Evolutionary conservation across 805 yeast species (phyloP), one percentile per base, ranked within the genome.

Genomic region (Spencermartinsiella europaea): DNA sequence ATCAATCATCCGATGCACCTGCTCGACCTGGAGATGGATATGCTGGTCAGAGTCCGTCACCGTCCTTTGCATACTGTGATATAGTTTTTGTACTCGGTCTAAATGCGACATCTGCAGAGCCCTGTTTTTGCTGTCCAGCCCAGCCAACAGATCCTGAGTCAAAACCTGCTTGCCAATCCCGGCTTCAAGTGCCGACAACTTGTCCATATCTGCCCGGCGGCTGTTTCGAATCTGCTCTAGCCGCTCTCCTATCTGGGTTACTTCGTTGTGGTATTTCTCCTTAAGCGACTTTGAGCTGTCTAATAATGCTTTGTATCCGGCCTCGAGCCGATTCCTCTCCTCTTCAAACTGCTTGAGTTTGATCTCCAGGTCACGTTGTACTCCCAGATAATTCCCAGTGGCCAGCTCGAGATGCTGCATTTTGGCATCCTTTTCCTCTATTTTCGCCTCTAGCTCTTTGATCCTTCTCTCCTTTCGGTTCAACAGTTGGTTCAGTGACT

Each of bases 381-480:
- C 31, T 7, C 31, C 31, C 7, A 25, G 7, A 12, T 25, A 25
- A 25, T 25, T 12, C 31, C 31, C 31, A 25, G 31, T 12, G 7
- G 31, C 7, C 31, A 7, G 31, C 21, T 41, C 42, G 12, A 42
- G 28, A 21, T 31, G 16, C 20, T 38, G 25, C 1, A 53, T 34
- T 14, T 37, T 25, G 10, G 28, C 20, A 21, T 52, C 48, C 22
- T 42, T 45, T 20, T 31, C 33, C 15, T 28, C 40, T 16, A 75
- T 63, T 53, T 78, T 79, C 35, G 65, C 68, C 61, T 87, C 95
- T 55, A 85, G 65, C 53, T 83, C 91, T 25, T 68, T 57, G 21
- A 85, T 75, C 44, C 86, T 70, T 43, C 90, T 71, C 55, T 84
- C 88, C 57, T 85, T 84, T 44, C 95, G 69, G 51, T 75, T 78